Evolutionary conservation across 192 early-diverging fungal genomes (phyloP), one percentile per base, ranked within the genome.

Genomic region (Coemansia sp.): DNA sequence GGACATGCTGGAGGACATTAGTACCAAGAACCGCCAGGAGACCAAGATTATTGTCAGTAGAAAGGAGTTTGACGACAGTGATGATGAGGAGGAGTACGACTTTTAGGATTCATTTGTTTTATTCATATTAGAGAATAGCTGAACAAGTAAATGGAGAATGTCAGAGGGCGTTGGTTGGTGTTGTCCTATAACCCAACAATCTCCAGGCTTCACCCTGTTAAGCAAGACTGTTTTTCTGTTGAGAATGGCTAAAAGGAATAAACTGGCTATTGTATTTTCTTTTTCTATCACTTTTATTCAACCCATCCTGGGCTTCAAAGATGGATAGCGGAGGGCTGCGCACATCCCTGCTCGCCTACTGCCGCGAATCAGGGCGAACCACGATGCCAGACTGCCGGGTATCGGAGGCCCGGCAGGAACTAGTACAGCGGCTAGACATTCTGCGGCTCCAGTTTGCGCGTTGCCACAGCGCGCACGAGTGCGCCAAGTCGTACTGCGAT

Each of bases 1-100:
- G 70, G 92, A 89, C 51, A 72, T 98, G 60, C 85, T 97, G 43
- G 89, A 89, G 63, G 89, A 94, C 68, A 84, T 98, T 51, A 94
- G 88, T 67, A 90, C 91, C 45, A 61, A 82, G 58, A 46, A 70
- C 46, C 25, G 59, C 32, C 25, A 69, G 37, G 68, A 76, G 43
- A 72, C 74, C 13, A 76, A 64, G 68, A 65, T 82, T 49, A 65
- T 65, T 75, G 63, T 61, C 62, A 67, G 50, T 55, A 48, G 75
- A 42, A 70, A 61, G 59, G 45, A 49, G 17, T 56, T 56, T 44
- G 65, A 51, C n/a, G 69, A 68, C 56, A 53, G 49, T 40, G 65
- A 68, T 22, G 65, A 70, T 17, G 74, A 76, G 2, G 72, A 69
- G 17, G 74, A 80, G 58, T 80, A 80, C 53, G 63, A 72, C 50